Evolutionary conservation across 2,329 filamentous ascomycete species (phyloP).

Genomic region (Sclerotinia spermophila): DNA sequence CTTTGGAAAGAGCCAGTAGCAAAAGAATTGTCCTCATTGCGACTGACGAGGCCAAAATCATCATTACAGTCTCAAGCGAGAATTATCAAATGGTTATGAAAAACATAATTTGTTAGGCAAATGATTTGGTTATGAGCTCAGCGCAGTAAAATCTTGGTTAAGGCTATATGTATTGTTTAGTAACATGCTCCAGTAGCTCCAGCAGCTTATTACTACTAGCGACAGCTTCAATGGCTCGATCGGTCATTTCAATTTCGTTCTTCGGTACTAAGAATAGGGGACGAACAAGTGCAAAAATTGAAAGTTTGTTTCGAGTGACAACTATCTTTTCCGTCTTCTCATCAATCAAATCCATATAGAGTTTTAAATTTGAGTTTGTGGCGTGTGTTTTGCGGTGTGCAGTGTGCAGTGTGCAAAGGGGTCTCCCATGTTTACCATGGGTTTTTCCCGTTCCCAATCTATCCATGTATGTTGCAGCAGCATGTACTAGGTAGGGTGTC

Average conservation of each 20-base stretch:
- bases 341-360: not conserved
- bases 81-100: not conserved
- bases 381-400: too few relatives aligned
- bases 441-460: not conserved
- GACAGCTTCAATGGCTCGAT: not conserved
- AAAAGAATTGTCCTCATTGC: not conserved
- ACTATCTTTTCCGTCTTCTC: not conserved
- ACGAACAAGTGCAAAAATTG: not conserved
- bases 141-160: not conserved
- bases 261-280: not conserved
- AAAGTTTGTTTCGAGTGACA: not conserved
- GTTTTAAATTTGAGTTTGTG: not conserved
- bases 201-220: not conserved
- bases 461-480: constrained; percentile 11
- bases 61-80: constrained; percentile 7
- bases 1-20: too few relatives aligned
- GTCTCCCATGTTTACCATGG: not conserved
- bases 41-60: not conserved
- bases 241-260: not conserved
- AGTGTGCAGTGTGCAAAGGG: not conserved
- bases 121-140: not conserved
- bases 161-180: not conserved
- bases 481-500: constrained; percentile 9
- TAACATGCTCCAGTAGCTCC: not conserved
- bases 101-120: not conserved